These are phyloP conservation scores for Neostapfia colusana DNA, from an alignment of 176 grass and related monocot species.

Conservation along the genomic window DNA sequence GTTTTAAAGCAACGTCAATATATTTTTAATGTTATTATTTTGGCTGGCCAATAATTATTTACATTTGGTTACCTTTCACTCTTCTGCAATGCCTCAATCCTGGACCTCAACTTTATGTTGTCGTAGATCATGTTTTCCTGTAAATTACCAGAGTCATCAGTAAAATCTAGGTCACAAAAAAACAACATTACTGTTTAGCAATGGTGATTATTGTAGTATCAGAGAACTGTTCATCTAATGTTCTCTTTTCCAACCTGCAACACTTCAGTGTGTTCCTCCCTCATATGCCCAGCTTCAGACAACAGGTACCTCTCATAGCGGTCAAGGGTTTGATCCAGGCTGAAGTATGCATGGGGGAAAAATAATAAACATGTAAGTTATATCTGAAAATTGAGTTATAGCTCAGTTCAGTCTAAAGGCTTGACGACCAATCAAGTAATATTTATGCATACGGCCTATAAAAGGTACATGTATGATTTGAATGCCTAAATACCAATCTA, in stretches of 20 bases:
- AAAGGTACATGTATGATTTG: neutral
- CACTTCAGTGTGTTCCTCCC: neutral
- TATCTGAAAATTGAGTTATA: neutral
- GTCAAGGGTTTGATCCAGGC: conserved; percentile 49
- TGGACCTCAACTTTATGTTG: conserved; percentile 37
- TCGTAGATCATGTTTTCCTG: conserved; percentile 39
- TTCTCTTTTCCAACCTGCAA: neutral
- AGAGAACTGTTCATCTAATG: neutral
- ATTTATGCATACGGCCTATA: neutral
- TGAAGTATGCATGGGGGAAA: neutral
- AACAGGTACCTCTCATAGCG: conserved; percentile 33
- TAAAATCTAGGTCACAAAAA: neutral
- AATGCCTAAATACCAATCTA: neutral
- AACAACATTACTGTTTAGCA: neutral
- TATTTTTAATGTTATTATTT: neutral
- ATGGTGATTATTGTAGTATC: neutral
- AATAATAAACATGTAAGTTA: neutral
- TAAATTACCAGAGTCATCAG: neutral
- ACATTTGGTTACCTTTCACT: conserved; percentile 42
- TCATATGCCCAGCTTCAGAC: conserved; percentile 23
- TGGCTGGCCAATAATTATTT: neutral
- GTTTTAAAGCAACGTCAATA: too few species aligned
- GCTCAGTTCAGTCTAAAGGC: neutral
- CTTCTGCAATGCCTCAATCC: conserved; percentile 45
- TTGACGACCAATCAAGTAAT: neutral